phyloP scores from a whole-genome alignment of 768 basidiomycete species.

The Mycena metata region DNA sequence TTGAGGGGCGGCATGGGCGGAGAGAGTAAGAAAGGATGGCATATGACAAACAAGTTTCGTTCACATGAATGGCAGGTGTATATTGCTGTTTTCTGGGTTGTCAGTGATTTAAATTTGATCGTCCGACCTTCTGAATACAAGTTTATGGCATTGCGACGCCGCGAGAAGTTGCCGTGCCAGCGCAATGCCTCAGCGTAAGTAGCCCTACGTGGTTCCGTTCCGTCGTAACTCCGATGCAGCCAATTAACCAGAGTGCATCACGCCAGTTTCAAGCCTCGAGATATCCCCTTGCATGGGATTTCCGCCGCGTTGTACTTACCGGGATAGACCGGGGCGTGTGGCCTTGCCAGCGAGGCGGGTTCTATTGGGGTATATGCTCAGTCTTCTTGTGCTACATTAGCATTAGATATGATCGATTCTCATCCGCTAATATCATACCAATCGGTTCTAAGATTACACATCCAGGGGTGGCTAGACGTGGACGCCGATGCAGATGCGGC shows the following conservation, averaged over 20 bases:
- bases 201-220: neutral
- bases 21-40: constrained; percentile 43
- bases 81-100: constrained; percentile 32
- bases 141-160: constrained; percentile 16
- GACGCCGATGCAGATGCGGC: neutral
- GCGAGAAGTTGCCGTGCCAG: constrained; percentile 24
- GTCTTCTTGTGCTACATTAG: constrained; percentile 17
- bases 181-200: neutral
- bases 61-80: constrained; percentile 39
- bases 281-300: constrained; percentile 18
- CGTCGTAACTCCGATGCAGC: constrained; percentile 21
- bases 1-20: constrained; percentile 44
- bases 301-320: constrained; percentile 7
- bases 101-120: constrained; percentile 22
- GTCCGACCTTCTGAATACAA: neutral
- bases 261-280: constrained; percentile 5
- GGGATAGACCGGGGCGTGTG: neutral
- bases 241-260: constrained; percentile 9
- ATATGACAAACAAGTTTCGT: constrained; percentile 41
- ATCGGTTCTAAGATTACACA: constrained; percentile 16
- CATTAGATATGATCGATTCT: constrained; percentile 19
- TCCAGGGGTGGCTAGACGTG: constrained; percentile 4
- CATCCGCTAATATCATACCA: constrained; percentile 16
- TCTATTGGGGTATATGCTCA: constrained; percentile 9
- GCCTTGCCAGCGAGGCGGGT: constrained; percentile 18